Percentiles rank a stretch among this genome's conserved stretches.
These are phyloP conservation scores for Penicillium waksmanii DNA, from an alignment of 495 filamentous ascomycete species.

Conservation along the genomic window DNA sequence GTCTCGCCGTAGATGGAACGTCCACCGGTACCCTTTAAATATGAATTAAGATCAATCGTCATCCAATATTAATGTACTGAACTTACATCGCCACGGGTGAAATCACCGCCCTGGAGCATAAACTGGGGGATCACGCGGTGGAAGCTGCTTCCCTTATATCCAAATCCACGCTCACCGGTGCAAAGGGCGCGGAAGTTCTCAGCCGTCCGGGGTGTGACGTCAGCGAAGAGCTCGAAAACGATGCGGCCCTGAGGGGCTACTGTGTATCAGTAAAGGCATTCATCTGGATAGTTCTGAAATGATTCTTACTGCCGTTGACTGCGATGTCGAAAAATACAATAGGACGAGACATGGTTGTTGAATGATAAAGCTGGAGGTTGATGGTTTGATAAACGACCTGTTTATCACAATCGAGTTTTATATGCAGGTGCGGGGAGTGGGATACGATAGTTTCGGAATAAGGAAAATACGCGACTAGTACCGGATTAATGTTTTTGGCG, in stretches of 20 bases:
- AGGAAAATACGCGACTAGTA: too few species aligned
- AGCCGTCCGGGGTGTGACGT: slow-evolving; percentile 82
- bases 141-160: slow-evolving; percentile 81
- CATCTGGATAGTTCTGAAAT: neutral
- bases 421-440: neutral
- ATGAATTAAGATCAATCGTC: neutral
- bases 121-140: slow-evolving; percentile 91
- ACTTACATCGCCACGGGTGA: slow-evolving; percentile 71
- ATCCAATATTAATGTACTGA: too few species aligned
- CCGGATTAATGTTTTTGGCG: too few species aligned
- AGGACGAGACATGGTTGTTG: neutral
- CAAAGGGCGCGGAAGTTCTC: slow-evolving; percentile 89
- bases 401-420: slow-evolving; percentile 1
- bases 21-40: slow-evolving; percentile 70
- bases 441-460: neutral
- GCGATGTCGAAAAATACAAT: neutral
- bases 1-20: slow-evolving; percentile 91
- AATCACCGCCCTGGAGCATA: slow-evolving; percentile 63
- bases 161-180: slow-evolving; percentile 84
- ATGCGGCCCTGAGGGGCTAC: slow-evolving; percentile 59
- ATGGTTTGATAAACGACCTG: neutral
- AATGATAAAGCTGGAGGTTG: neutral
- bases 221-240: slow-evolving; percentile 81
- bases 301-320: neutral
- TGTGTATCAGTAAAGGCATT: neutral